A percentile compares a stretch with the other conserved stretches of the same genome.
phyloP scores from a whole-genome alignment of 768 basidiomycete genomes.

The Pulveroboletus sp. region DNA sequence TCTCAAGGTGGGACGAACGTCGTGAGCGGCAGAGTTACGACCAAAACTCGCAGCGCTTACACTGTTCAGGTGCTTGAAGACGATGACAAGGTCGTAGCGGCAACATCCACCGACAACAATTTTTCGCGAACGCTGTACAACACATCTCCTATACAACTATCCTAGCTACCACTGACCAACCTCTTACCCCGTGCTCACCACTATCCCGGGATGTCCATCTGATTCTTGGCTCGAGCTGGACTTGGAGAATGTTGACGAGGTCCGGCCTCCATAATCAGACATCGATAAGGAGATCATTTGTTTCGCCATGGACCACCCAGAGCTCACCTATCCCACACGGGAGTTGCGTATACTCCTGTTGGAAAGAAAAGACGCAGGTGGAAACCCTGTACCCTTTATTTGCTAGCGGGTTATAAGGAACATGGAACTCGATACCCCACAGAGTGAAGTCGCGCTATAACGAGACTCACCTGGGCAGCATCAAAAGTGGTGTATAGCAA shows the following conservation, averaged over 20 bases:
- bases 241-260: background rate
- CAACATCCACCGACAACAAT: constrained; percentile 21
- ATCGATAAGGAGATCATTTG: constrained; percentile 9
- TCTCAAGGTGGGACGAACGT: constrained; percentile 18
- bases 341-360: background rate
- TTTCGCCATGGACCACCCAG: background rate
- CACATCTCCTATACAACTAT: constrained; percentile 3
- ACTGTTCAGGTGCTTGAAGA: constrained; percentile 13
- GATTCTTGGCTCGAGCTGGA: background rate
- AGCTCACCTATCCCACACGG: constrained; percentile 1
- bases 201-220: background rate
- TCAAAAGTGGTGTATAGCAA: constrained; percentile 9
- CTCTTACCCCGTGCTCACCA: background rate
- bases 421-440: background rate
- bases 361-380: background rate
- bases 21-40: constrained; percentile 18
- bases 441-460: background rate
- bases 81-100: constrained; percentile 19
- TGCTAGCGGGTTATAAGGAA: background rate
- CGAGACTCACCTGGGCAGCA: constrained; percentile 6
- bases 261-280: background rate
- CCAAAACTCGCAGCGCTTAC: constrained; percentile 19
- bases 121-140: constrained; percentile 18
- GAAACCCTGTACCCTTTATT: constrained; percentile 1
- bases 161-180: constrained; percentile 15